Conservation (phyloP, 2,329 filamentous ascomycete genomes). For the Pyrenophora graminea region DNA sequence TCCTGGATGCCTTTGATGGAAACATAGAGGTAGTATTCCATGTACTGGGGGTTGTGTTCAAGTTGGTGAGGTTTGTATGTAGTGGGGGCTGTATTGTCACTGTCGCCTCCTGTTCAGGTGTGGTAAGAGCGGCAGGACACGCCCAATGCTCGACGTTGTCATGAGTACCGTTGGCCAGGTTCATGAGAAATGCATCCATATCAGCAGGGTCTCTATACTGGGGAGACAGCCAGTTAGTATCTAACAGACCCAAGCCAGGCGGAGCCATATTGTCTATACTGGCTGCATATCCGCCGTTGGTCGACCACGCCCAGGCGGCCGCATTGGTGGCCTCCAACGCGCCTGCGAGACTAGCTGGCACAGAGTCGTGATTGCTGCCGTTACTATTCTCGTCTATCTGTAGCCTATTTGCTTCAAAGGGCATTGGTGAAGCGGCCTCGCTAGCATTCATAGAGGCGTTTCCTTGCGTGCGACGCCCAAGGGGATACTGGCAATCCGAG, state of each 20-base stretch:
- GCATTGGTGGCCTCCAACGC: background rate
- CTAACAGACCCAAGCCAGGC: slow-evolving; percentile 8
- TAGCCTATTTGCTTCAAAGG: background rate
- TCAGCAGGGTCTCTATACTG: slow-evolving; percentile 12
- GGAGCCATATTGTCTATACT: slow-evolving; percentile 3
- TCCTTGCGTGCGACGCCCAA: background rate
- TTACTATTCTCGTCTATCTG: background rate
- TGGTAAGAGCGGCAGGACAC: background rate
- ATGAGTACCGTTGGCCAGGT: background rate
- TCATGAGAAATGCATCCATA: slow-evolving; percentile 10
- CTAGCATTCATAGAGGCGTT: background rate
- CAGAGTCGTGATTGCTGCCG: background rate
- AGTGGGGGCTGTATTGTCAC: slow-evolving; percentile 5
- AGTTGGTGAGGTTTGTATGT: background rate
- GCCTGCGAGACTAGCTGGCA: background rate
- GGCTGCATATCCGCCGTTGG: background rate
- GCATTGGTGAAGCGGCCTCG: background rate
- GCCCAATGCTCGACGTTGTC: background rate
- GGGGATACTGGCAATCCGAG: slow-evolving; percentile 29
- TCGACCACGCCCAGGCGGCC: slow-evolving; percentile 1
- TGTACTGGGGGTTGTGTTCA: background rate
- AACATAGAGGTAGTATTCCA: background rate
- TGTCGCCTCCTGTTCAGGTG: background rate
- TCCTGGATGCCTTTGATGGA: slow-evolving; percentile 7
- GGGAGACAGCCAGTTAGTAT: slow-evolving; percentile 16